A percentile compares a stretch with the other conserved stretches of the same genome.
Evolutionary conservation across 176 grass and related monocot species (phyloP).

Genomic region (Oryza longistaminata): DNA sequence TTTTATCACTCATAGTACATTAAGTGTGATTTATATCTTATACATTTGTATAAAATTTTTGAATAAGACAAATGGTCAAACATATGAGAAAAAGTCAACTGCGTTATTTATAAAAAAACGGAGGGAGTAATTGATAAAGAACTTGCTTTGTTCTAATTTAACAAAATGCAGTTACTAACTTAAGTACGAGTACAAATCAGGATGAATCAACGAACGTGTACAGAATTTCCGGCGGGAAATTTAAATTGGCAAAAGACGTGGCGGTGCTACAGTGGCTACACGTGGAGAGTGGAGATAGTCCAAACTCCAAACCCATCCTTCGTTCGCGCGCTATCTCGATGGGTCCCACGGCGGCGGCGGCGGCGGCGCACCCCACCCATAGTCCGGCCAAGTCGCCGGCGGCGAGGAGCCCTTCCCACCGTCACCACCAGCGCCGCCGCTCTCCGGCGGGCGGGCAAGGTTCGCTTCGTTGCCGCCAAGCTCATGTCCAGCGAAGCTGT

Average conservation of each 20-base stretch:
- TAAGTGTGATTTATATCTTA: too few species aligned
- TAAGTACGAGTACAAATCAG: not conserved
- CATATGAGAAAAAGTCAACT: too few species aligned
- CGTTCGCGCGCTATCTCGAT: not conserved
- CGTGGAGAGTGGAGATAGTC: not conserved
- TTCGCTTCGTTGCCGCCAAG: not conserved
- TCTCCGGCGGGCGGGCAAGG: not conserved
- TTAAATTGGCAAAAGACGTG: not conserved
- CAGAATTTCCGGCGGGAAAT: not conserved
- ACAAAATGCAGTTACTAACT: not conserved
- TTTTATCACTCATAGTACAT: too few species aligned
- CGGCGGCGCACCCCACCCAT: not conserved
- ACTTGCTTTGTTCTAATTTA: not conserved
- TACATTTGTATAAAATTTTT: too few species aligned
- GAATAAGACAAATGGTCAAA: too few species aligned
- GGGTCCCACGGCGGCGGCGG: slow-evolving; percentile 6
- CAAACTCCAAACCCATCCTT: not conserved
- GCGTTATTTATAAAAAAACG: too few species aligned
- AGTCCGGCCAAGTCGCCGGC: slow-evolving; percentile 14
- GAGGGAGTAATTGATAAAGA: too few species aligned
- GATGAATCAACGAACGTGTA: not conserved
- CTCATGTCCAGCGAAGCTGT: not conserved
- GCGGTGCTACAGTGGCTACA: not conserved
- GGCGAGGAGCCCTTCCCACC: not conserved
- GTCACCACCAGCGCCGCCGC: not conserved